These are phyloP conservation scores for Botrytis galanthina DNA, from an alignment of 2,329 filamentous ascomycete species.

Conservation along the genomic window DNA sequence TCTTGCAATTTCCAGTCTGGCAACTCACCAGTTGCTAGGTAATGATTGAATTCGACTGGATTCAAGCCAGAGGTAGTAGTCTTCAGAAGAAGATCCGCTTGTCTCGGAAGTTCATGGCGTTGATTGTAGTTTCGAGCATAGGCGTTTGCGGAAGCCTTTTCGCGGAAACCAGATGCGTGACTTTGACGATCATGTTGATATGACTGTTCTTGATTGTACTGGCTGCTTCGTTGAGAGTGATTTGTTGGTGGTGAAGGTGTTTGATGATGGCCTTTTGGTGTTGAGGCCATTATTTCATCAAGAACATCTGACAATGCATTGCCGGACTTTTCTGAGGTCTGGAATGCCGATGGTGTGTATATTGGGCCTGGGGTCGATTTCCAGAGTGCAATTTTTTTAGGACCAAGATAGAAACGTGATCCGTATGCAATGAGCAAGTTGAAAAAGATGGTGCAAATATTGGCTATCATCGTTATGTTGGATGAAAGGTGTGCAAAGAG, in stretches of 20 bases:
- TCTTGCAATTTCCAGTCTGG: slow-evolving; percentile 4
- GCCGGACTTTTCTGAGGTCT: slow-evolving; percentile 35
- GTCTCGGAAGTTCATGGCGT: neutral
- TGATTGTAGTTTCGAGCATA: slow-evolving; percentile 4
- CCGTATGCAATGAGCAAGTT: slow-evolving; percentile 30
- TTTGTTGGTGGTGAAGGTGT: slow-evolving; percentile 6
- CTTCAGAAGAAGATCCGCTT: slow-evolving; percentile 28
- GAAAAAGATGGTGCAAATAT: slow-evolving; percentile 53
- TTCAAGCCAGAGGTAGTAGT: slow-evolving; percentile 18
- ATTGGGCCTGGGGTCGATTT: slow-evolving; percentile 33
- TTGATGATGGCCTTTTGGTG: neutral
- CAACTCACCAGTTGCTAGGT: slow-evolving; percentile 20
- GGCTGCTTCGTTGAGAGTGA: neutral
- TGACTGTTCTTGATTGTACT: neutral
- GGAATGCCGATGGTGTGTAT: slow-evolving; percentile 29
- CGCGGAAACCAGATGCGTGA: neutral
- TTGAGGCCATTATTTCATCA: slow-evolving; percentile 20
- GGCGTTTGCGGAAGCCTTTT: neutral
- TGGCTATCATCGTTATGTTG: slow-evolving; percentile 41
- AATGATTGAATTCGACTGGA: slow-evolving; percentile 19
- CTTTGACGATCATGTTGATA: neutral
- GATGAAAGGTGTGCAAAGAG: slow-evolving; percentile 27
- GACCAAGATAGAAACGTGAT: slow-evolving; percentile 27
- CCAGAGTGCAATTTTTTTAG: slow-evolving; percentile 51
- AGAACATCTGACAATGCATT: slow-evolving; percentile 46